phyloP scores from a whole-genome alignment of 192 early-diverging fungal species.

The Rhizophagus clarus region DNA sequence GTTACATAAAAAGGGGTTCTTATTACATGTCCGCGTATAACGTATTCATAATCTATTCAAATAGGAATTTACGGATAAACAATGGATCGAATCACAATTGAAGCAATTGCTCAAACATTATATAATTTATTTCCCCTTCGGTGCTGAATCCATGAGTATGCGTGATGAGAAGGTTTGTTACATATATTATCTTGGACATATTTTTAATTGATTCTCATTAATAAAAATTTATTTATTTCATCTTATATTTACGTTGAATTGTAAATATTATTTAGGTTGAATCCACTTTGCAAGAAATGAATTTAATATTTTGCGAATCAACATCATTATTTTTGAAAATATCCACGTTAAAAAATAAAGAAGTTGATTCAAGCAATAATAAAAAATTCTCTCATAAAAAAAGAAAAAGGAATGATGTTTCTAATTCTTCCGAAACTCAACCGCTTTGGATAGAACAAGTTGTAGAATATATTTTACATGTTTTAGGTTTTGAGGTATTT shows the following conservation, averaged over 20 bases:
- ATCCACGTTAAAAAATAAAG: conserved; percentile 33
- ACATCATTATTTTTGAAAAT: conserved; percentile 54
- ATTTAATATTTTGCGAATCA: conserved; percentile 68
- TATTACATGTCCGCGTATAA: not conserved
- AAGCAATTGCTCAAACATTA: conserved; percentile 68
- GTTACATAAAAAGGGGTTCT: conserved; percentile 27
- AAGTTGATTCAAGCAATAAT: conserved; percentile 32
- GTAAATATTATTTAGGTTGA: conserved; percentile 47
- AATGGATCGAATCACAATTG: conserved; percentile 55
- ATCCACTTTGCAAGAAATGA: conserved; percentile 63
- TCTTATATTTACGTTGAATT: not conserved
- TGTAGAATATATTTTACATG: conserved; percentile 56
- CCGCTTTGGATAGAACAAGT: conserved; percentile 52
- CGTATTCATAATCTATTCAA: not conserved
- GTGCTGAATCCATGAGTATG: conserved; percentile 50
- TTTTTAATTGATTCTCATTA: not conserved
- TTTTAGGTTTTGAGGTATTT: conserved; percentile 50
- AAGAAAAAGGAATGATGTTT: conserved; percentile 29
- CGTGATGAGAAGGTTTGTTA: conserved; percentile 54
- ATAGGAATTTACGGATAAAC: conserved; percentile 25
- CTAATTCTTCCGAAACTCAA: conserved; percentile 31
- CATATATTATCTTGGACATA: not conserved
- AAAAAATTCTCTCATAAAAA: conserved; percentile 11
- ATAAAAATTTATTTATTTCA: conserved; percentile 4
- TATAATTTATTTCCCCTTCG: conserved; percentile 78